phyloP scores from a whole-genome alignment of 1,284 basidiomycete genomes.

The Mycosarcoma maydis region DNA sequence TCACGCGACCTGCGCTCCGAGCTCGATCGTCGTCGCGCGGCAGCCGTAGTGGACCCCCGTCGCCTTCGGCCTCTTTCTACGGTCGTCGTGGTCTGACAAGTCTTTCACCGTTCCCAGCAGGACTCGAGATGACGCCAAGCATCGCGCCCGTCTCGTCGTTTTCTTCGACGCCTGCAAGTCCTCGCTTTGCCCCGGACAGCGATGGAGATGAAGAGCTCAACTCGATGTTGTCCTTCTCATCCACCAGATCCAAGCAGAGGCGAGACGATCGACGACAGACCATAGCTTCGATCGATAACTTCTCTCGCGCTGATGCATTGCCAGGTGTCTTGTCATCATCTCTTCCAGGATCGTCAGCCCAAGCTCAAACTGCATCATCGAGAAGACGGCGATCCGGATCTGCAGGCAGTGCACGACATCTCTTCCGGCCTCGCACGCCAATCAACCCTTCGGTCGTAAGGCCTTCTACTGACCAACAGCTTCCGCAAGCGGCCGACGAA shows the following conservation, averaged over 20 bases:
- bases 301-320: neutral
- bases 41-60: conserved; percentile 43
- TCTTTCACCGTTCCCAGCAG: conserved; percentile 36
- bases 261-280: conserved; percentile 30
- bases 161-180: conserved; percentile 29
- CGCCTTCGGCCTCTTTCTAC: conserved; percentile 45
- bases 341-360: conserved; percentile 11
- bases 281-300: conserved; percentile 5
- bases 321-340: conserved; percentile 2
- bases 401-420: conserved; percentile 29
- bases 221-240: conserved; percentile 32
- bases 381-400: conserved; percentile 24
- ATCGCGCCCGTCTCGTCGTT: conserved; percentile 17
- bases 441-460: conserved; percentile 7
- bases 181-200: conserved; percentile 36
- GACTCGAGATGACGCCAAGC: conserved; percentile 42
- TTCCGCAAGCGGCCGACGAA: no score
- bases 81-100: conserved; percentile 39
- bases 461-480: neutral
- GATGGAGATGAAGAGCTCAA: conserved; percentile 33
- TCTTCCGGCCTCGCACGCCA: conserved; percentile 28
- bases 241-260: conserved; percentile 29
- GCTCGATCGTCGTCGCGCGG: conserved; percentile 32
- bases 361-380: conserved; percentile 17
- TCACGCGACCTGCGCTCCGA: conserved; percentile 15